Conservation (phyloP, 305 asterid species). For the Coffea humblotiana region DNA sequence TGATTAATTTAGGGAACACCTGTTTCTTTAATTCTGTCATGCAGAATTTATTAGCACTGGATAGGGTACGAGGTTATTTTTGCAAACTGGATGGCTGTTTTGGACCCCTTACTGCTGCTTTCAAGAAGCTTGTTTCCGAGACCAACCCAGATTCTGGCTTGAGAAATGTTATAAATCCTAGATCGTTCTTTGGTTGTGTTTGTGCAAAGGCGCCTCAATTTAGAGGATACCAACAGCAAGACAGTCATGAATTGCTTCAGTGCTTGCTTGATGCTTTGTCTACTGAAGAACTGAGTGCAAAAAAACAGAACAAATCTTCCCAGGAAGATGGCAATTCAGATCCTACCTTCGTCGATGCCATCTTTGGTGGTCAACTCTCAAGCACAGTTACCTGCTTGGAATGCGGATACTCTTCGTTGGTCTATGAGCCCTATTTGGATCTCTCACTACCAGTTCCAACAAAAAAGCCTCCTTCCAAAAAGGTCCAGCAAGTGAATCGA, state of each 20-base stretch:
- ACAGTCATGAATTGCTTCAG: conserved; percentile 90
- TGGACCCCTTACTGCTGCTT: conserved; percentile 67
- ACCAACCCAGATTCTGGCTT: conserved; percentile 41
- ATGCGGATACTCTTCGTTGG: conserved; percentile 79
- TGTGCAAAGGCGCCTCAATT: conserved; percentile 85
- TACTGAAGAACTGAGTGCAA: conserved; percentile 58
- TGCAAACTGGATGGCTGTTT: conserved; percentile 54
- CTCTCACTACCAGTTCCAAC: conserved; percentile 88
- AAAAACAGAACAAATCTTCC: conserved; percentile 41
- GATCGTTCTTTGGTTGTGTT: conserved; percentile 66
- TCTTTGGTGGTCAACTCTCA: conserved; percentile 85
- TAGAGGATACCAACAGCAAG: conserved; percentile 91
- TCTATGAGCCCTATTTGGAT: conserved; percentile 77
- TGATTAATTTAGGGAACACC: conserved; percentile 89
- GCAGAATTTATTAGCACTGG: conserved; percentile 78
- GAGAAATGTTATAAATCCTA: conserved; percentile 63
- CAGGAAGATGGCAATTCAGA: conserved; percentile 35
- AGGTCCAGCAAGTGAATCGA: conserved; percentile 43
- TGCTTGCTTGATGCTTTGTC: conserved; percentile 82
- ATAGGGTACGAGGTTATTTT: conserved; percentile 55
- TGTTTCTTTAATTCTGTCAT: conserved; percentile 88
- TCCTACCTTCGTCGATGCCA: conserved; percentile 63
- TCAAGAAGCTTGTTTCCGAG: conserved; percentile 69
- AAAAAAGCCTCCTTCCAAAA: conserved; percentile 63
- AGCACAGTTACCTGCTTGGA: conserved; percentile 80